These are phyloP conservation scores for Spinacia oleracea DNA, from an alignment of 179 eudicot genomes.

Conservation along the genomic window DNA sequence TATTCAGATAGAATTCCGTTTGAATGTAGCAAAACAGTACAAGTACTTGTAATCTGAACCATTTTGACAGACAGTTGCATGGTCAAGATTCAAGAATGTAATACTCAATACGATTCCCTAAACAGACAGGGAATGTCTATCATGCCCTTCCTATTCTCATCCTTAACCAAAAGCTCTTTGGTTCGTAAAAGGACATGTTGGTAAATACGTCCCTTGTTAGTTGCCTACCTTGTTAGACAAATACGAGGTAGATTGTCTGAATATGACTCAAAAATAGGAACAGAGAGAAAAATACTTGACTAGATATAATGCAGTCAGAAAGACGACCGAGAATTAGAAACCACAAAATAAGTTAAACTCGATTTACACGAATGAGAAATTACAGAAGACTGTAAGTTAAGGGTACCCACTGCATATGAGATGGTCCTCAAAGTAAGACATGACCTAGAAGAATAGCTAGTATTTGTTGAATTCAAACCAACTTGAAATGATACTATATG, in stretches of 20 bases:
- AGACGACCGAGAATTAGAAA: background rate
- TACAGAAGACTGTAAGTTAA: too few relatives aligned
- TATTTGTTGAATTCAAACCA: background rate
- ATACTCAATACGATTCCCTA: background rate
- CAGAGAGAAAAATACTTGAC: background rate
- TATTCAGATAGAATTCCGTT: background rate
- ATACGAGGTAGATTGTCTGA: background rate
- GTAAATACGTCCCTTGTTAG: background rate
- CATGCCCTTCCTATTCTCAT: background rate
- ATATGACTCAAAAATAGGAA: background rate
- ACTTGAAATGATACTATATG: background rate
- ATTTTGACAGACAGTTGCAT: background rate
- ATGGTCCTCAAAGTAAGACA: background rate
- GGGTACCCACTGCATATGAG: background rate
- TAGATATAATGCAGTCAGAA: background rate
- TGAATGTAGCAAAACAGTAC: background rate
- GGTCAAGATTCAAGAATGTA: slow-evolving; percentile 2
- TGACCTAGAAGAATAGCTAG: background rate
- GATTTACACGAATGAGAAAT: background rate
- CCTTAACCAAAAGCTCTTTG: background rate
- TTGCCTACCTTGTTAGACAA: background rate
- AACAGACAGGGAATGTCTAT: background rate
- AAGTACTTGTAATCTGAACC: background rate
- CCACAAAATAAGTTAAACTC: background rate
- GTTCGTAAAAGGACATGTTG: background rate